Evolutionary conservation across 2,329 filamentous ascomycete genomes (phyloP).

Genomic region (Shiraia bambusicola): DNA sequence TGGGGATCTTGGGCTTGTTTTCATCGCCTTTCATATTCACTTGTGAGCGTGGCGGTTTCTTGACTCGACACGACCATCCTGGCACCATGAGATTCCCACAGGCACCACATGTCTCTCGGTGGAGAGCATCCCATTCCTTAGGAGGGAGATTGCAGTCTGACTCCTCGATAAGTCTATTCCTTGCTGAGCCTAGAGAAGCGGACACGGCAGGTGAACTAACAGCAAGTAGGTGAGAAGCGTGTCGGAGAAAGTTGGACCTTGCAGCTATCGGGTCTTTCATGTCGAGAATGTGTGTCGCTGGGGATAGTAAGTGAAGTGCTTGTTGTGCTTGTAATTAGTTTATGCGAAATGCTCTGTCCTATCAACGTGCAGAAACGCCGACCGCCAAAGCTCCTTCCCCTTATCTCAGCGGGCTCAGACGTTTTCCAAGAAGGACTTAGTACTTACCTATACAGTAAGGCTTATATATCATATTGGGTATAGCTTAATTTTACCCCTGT

Average conservation of each 20-base stretch:
- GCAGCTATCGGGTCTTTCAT: conserved; percentile 16
- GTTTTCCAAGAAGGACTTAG: too few species aligned
- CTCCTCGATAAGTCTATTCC: conserved; percentile 32
- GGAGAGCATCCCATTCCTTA: conserved; percentile 34
- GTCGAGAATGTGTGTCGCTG: conserved; percentile 20
- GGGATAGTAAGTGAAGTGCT: conserved; percentile 7
- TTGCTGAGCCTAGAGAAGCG: conserved; percentile 33
- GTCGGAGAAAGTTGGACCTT: conserved; percentile 35
- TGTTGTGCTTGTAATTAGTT: conserved; percentile 11
- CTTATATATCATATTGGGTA: too few species aligned
- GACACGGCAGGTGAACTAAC: conserved; percentile 37
- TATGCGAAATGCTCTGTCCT: conserved; percentile 1
- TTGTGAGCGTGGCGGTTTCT: conserved; percentile 4
- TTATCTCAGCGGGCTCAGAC: too few species aligned
- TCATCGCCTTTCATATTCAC: conserved; percentile 3
- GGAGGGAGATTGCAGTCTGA: conserved; percentile 24
- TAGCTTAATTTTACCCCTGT: too few species aligned
- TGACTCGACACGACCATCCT: conserved; percentile 38
- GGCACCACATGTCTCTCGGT: conserved; percentile 38
- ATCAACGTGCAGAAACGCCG: conserved; percentile 17
- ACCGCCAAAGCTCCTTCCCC: conserved; percentile 5
- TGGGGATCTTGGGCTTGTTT: conserved; percentile 4
- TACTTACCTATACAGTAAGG: too few species aligned
- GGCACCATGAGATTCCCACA: conserved; percentile 43
- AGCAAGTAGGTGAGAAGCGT: conserved; percentile 37